Percentiles rank a stretch among this genome's conserved stretches.
Conservation (phyloP, 2,329 filamentous ascomycete species). For the Botrytis porri region DNA sequence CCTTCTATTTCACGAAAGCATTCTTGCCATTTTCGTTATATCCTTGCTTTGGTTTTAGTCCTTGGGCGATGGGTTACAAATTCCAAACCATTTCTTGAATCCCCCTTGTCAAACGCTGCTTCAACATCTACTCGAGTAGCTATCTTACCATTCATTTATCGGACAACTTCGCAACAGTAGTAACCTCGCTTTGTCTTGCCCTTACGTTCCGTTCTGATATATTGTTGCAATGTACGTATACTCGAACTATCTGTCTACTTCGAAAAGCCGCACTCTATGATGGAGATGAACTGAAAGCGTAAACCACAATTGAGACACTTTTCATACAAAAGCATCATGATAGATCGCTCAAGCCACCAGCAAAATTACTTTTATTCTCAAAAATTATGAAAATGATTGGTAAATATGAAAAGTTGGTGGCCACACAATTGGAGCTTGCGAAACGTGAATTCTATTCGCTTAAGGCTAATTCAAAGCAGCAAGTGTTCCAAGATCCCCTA, state of each 20-base stretch:
- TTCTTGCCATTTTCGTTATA: background rate
- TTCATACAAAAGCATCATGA: background rate
- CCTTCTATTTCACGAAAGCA: background rate
- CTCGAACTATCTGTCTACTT: background rate
- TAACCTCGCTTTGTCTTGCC: background rate
- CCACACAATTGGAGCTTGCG: background rate
- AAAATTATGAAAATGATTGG: background rate
- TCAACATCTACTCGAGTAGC: background rate
- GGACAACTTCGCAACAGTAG: constrained; percentile 6
- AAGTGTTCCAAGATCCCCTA: constrained; percentile 33
- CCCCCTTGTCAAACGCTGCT: constrained; percentile 15
- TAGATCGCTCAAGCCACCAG: constrained; percentile 4
- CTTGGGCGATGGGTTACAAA: background rate
- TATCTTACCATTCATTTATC: background rate
- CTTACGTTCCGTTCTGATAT: background rate
- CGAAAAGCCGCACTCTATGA: background rate
- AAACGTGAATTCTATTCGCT: constrained; percentile 9
- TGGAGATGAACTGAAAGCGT: background rate
- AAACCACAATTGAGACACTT: background rate
- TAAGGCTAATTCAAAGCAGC: constrained; percentile 30
- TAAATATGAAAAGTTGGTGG: background rate
- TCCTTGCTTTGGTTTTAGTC: background rate
- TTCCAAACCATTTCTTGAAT: constrained; percentile 1
- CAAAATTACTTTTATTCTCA: background rate
- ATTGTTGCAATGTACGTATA: background rate